phyloP scores from a whole-genome alignment of 176 grass and related monocot species.

The Raddia guianensis region DNA sequence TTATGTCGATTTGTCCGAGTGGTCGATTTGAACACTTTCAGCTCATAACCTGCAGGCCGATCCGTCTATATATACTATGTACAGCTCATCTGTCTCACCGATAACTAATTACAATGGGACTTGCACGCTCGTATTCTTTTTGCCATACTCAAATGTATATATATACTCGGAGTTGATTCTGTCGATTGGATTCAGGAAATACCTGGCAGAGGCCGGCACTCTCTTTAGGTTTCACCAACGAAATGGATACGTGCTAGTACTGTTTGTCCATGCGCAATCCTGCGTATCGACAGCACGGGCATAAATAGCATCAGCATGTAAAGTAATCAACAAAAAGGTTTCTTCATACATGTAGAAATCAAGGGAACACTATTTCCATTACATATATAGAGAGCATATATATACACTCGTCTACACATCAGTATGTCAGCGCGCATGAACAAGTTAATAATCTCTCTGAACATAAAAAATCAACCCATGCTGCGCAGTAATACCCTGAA shows the following conservation, averaged over 20 bases:
- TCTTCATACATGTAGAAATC: background rate
- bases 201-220: background rate
- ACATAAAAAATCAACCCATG: background rate
- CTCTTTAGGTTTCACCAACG: background rate
- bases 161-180: background rate
- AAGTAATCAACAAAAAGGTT: background rate
- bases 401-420: background rate
- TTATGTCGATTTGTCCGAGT: background rate
- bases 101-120: background rate
- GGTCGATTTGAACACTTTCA: background rate
- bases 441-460: no score
- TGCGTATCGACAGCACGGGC: background rate
- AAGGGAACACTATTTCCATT: background rate
- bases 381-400: no score
- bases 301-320: background rate
- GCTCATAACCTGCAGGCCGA: conserved; percentile 36
- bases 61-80: conserved; percentile 28
- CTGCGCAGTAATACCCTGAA: background rate
- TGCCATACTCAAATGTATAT: background rate
- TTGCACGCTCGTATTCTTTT: background rate
- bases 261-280: background rate
- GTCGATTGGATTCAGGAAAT: background rate
- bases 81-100: background rate
- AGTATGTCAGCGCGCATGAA: no score
- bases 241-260: background rate